These are phyloP conservation scores for Aspergillus chevalieri DNA, from an alignment of 2,329 filamentous ascomycete species.

Conservation along the genomic window DNA sequence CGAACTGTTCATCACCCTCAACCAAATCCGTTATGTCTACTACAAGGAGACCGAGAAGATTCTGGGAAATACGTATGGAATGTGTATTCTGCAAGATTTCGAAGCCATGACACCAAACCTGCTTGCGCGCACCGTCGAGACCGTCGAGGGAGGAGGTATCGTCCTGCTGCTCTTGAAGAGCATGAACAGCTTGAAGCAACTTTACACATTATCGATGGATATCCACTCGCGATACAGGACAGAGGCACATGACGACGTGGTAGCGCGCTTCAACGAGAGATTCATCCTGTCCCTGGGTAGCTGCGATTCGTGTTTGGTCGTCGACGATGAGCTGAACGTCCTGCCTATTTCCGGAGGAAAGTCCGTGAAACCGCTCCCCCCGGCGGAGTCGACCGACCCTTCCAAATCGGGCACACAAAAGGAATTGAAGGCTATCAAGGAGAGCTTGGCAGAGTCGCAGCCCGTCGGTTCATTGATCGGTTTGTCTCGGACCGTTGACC, in stretches of 20 bases:
- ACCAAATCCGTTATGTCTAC: constrained; percentile 98
- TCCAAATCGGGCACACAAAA: constrained; percentile 62
- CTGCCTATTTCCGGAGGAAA: constrained; percentile 94
- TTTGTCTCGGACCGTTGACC: constrained; percentile 84
- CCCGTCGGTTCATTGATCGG: constrained; percentile 78
- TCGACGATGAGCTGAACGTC: constrained; percentile 97
- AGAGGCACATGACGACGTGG: constrained; percentile 90
- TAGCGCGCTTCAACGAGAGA: constrained; percentile 93
- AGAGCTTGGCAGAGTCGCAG: constrained; percentile 75
- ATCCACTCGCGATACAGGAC: constrained; percentile 94
- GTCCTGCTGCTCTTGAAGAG: constrained; percentile 88
- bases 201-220: constrained; percentile 97
- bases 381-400: constrained; percentile 66
- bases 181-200: constrained; percentile 93
- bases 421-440: constrained; percentile 82
- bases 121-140: constrained; percentile 89
- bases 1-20: constrained; percentile 90
- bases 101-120: constrained; percentile 97
- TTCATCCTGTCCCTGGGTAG: constrained; percentile 94
- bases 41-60: constrained; percentile 99
- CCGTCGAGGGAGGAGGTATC: constrained; percentile 90
- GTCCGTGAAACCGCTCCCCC: constrained; percentile 74
- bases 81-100: constrained; percentile 97
- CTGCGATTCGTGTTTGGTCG: constrained; percentile 88
- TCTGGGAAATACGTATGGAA: constrained; percentile 93